Evolutionary conservation across 192 early-diverging fungal species (phyloP), one percentile per base, ranked within the genome.

Genomic region (Rhizoclosmatium globosum): DNA sequence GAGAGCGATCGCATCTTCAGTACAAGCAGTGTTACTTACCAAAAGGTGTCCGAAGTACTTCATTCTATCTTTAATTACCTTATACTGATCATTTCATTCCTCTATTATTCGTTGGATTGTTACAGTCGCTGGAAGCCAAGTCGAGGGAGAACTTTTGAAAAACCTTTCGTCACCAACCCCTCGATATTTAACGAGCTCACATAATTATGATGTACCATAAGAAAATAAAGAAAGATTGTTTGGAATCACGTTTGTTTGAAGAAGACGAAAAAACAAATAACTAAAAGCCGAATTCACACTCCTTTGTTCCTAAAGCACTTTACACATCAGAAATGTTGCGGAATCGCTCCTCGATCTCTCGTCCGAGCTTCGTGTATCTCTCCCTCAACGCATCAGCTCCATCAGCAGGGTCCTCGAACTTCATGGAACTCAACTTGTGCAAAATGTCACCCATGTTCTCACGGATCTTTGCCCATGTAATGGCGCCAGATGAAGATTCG

Each of bases 371-470:
- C 46, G 92, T 87, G 85, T 98, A 99, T 81, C 92, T 88, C 79
- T 95, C 96, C 53, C 89, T 89, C 79, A 99, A 85, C 47, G 87
- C 94, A 13, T 92, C 88, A 83, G 98, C 94, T 66, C 98, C 97
- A 84, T 99, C 97, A 59, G 91, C 95, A 7, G 98, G 98, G 83
- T 99, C 96, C 87, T 98, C 97, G 79, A 99, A 99, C 90, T 99
- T 99, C 98, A 99, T 99, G 44, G 96, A 97, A 83, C 91, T 96
- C 72, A 99, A 88, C 82, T 98, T 98, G 87, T 99, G 97, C 65
- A 98, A 82, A 60, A 98, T 85, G 74, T 99, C 98, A 56, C 92
- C 88, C 88, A 98, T 90, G n/a, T 85, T 84, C 56, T 98, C 96
- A 68, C 94, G 92, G 79, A 99, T 98, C 87, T 94, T 97, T 48